Conservation (phyloP, 2,329 filamentous ascomycete species). For the Neodidymelliopsis sp. region DNA sequence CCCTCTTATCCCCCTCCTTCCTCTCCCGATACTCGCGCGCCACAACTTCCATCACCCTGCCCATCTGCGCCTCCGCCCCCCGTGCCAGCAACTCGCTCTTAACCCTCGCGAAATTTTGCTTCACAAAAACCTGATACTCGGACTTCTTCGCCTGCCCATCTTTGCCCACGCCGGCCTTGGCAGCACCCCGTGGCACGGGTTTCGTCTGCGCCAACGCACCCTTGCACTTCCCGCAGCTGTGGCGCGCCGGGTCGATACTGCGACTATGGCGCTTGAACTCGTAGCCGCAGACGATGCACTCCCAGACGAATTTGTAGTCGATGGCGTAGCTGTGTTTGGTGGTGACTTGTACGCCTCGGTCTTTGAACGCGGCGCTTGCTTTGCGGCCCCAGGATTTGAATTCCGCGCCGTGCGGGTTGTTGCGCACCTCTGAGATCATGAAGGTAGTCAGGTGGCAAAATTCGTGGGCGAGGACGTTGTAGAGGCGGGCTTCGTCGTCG, state of each 20-base stretch:
- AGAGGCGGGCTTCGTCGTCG: constrained; percentile 72
- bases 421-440: constrained; percentile 78
- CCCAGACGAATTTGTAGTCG: constrained; percentile 91
- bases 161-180: constrained; percentile 16
- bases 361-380: constrained; percentile 65
- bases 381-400: constrained; percentile 75
- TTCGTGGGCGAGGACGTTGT: constrained; percentile 95
- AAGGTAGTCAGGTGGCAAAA: constrained; percentile 95
- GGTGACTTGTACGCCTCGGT: constrained; percentile 76
- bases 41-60: constrained; percentile 73
- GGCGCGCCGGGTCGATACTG: constrained; percentile 76
- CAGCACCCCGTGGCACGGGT: constrained; percentile 68
- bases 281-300: constrained; percentile 71
- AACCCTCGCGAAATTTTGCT: constrained; percentile 68
- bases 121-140: constrained; percentile 68
- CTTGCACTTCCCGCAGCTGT: constrained; percentile 81
- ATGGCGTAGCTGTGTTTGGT: constrained; percentile 92
- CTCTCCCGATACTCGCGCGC: constrained; percentile 67
- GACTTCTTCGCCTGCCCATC: constrained; percentile 42
- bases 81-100: constrained; percentile 56
- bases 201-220: constrained; percentile 75
- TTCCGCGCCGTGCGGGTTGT: constrained; percentile 80
- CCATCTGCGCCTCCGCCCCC: constrained; percentile 58
- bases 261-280: constrained; percentile 86
- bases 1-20: constrained; percentile 42